Evolutionary conservation across 805 yeast species (phyloP).

Genomic region (Ogataea methanolica): DNA sequence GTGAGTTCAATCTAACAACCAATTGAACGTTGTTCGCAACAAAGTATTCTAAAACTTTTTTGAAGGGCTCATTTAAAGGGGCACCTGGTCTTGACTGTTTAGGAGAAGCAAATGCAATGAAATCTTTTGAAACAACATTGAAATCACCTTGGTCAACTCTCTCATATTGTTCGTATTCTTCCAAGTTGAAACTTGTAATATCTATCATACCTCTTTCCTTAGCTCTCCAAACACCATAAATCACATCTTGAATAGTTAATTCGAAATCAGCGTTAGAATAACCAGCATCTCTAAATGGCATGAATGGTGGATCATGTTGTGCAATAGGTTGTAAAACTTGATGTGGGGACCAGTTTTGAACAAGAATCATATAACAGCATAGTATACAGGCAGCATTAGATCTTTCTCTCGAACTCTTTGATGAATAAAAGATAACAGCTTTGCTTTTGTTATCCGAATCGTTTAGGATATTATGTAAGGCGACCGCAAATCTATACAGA

Average conservation of each 20-base stretch:
- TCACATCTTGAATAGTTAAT: slow-evolving; percentile 88
- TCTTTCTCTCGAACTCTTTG: slow-evolving; percentile 74
- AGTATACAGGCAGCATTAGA: slow-evolving; percentile 93
- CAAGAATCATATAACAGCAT: slow-evolving; percentile 90
- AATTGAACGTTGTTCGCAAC: slow-evolving; percentile 68
- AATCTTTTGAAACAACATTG: slow-evolving; percentile 85
- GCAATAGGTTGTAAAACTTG: slow-evolving; percentile 93
- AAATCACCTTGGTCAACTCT: slow-evolving; percentile 97
- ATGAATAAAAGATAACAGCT: slow-evolving; percentile 87
- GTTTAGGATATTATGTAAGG: slow-evolving; percentile 84
- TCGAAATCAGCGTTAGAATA: slow-evolving; percentile 94
- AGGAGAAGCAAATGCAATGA: slow-evolving; percentile 97
- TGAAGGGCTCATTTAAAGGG: slow-evolving; percentile 67
- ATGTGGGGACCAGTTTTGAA: slow-evolving; percentile 98
- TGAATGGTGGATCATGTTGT: slow-evolving; percentile 88
- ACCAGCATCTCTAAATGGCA: slow-evolving; percentile 96
- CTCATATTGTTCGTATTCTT: slow-evolving; percentile 91
- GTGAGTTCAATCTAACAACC: slow-evolving; percentile 90
- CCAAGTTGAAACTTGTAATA: slow-evolving; percentile 79
- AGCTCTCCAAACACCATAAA: slow-evolving; percentile 97
- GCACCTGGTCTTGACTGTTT: slow-evolving; percentile 56
- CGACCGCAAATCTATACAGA: slow-evolving; percentile 90
- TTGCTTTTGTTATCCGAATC: slow-evolving; percentile 79
- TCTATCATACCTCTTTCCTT: slow-evolving; percentile 88
- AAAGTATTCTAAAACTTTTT: slow-evolving; percentile 77